Evolutionary conservation across 2,329 filamentous ascomycete species (phyloP).

Genomic region (Scytalidium lignicola): DNA sequence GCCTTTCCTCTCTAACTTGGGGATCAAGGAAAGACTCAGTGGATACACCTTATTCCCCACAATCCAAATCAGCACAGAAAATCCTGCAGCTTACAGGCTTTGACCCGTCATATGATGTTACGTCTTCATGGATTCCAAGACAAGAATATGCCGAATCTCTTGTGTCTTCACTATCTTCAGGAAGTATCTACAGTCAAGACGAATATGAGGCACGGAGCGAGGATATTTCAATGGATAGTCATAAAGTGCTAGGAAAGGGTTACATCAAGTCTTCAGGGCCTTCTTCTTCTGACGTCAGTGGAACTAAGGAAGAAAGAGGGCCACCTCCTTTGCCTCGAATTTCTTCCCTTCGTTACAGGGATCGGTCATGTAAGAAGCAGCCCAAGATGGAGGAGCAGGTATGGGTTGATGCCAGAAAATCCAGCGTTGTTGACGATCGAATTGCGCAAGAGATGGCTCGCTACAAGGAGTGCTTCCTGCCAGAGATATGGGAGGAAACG

Average conservation of each 20-base stretch:
- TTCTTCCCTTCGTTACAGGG: background rate
- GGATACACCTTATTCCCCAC: background rate
- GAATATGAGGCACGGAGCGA: background rate
- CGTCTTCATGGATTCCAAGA: constrained; percentile 1
- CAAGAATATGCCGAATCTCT: constrained; percentile 6
- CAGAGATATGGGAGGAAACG: constrained; percentile 52
- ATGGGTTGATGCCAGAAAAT: background rate
- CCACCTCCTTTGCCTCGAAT: no score
- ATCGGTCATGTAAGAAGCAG: background rate
- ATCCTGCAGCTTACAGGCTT: constrained; percentile 17
- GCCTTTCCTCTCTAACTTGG: background rate
- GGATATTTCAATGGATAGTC: no score
- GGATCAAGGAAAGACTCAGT: background rate
- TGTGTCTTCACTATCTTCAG: constrained; percentile 5
- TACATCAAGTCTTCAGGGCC: no score
- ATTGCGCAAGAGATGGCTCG: constrained; percentile 4
- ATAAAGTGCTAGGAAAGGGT: no score
- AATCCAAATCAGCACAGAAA: constrained; percentile 12
- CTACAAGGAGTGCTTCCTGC: constrained; percentile 1
- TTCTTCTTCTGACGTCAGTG: no score
- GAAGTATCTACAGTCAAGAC: constrained; percentile 13
- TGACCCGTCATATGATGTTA: constrained; percentile 11
- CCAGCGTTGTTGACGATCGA: constrained; percentile 2
- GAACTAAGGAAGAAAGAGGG: no score
- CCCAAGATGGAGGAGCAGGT: background rate